Conservation (phyloP, 176 grass and related monocot species). For the Carex scoparia region DNA sequence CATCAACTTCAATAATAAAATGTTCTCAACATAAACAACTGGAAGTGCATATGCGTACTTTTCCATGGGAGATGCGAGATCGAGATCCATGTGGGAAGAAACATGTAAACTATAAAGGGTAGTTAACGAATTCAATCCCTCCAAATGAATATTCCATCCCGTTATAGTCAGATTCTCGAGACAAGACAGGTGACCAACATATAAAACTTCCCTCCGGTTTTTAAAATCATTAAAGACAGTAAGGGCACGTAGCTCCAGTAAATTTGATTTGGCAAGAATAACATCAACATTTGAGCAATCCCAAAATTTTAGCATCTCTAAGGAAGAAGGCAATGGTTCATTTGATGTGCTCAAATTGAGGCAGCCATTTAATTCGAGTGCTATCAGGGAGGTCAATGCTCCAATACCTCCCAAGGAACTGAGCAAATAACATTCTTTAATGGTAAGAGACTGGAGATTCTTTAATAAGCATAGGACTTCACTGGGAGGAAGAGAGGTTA, state of each 20-base stretch:
- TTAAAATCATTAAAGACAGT: no score
- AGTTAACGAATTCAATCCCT: not conserved
- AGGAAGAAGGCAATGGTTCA: not conserved
- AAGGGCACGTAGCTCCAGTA: no score
- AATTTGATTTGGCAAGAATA: not conserved
- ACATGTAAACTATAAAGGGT: no score
- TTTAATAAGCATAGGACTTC: not conserved
- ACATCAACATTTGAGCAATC: not conserved
- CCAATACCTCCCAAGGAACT: not conserved
- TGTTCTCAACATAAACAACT: not conserved
- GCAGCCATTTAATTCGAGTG: not conserved
- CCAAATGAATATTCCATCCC: not conserved
- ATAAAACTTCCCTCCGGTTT: no score
- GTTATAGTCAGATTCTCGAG: not conserved
- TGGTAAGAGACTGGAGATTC: not conserved
- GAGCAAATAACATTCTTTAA: not conserved
- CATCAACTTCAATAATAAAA: not conserved
- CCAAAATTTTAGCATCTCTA: not conserved
- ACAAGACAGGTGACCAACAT: not conserved
- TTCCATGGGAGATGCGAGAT: not conserved
- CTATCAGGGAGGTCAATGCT: not conserved
- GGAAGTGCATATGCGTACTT: not conserved
- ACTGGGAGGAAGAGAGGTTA: not conserved
- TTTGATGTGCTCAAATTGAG: not conserved
- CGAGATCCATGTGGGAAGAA: no score